A percentile compares a stretch with the other conserved stretches of the same genome.
These are phyloP conservation scores for Trypanosoma vivax DNA, from an alignment of 208 protist genomes.

Conservation along the genomic window DNA sequence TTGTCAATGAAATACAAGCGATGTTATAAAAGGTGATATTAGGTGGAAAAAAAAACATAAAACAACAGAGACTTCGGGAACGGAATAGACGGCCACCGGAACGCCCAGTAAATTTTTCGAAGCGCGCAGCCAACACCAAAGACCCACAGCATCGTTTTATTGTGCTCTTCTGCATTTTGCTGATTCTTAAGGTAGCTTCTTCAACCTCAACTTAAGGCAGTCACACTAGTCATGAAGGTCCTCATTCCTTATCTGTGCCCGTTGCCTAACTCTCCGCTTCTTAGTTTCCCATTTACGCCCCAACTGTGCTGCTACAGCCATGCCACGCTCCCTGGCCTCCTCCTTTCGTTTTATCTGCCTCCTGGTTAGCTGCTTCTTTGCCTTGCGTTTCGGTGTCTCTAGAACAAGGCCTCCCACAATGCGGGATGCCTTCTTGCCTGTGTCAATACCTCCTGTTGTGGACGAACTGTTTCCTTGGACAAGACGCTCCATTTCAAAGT, in stretches of 20 bases:
- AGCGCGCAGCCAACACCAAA: no score
- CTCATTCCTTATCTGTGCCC: conserved; percentile 77
- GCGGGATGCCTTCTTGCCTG: conserved; percentile 31
- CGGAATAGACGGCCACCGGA: no score
- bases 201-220: no score
- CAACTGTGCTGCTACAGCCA: conserved; percentile 41
- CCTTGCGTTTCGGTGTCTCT: conserved; percentile 42
- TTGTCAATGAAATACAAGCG: no score
- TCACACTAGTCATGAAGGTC: conserved; percentile 71
- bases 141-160: no score
- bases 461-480: conserved; percentile 11
- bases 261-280: conserved; percentile 77
- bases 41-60: no score
- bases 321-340: conserved; percentile 46
- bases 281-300: conserved; percentile 68
- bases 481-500: conserved; percentile 55
- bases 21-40: no score
- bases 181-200: no score
- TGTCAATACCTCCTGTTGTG: conserved; percentile 1
- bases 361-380: conserved; percentile 65
- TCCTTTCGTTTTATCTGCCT: conserved; percentile 68
- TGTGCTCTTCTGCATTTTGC: no score
- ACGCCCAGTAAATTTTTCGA: no score
- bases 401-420: conserved; percentile 63
- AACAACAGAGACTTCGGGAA: no score